Base-by-base conservation (phyloP, 176 grass and related monocot genomes). In the Musa schizocarpa region DNA sequence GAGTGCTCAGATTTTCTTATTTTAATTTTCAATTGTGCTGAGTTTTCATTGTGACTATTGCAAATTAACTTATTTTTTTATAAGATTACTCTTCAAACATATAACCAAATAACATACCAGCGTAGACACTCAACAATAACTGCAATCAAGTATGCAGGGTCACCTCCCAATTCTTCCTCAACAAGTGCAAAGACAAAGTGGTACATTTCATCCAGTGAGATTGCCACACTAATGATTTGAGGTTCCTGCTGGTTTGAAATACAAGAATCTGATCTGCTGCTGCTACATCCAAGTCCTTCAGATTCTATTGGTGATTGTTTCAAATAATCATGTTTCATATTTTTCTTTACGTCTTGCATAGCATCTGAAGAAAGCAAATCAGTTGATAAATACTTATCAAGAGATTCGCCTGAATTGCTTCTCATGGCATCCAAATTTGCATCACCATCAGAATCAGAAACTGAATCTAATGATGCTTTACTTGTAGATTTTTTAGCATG, bases 161-260 rank as follows among this genome's bases (percentile, higher is more conserved):
- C 95, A 78, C 84, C 82, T 56, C 83, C 90, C 90, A 98, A 91
- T 88, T 98, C 90, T 81, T 98, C 95, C 80, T 98, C 95, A 76
- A 98, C 86, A 75, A 82, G 74, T 51, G 69, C 70, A 87, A 98
- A 98, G 50, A 98, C 88, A 72, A 82, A 93, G 22, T 88, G 74
- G 53, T 89, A 91, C 84, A 98, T 91, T 81, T 98, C 95, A 65
- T 77, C 79, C 43, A 90, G 90, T 71, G 90, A 98, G 89, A 93
- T 91, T 80, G 88, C 79, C 52, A 85, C 80, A 65, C 50, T 87
- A 61, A 78, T 72, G 77, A 49, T 24, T 90, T 87, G 77, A 73
- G 81, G 55, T 81, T 87, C 87, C 59, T 78, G 82, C 57, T 84
- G 86, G 63, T 78, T 73, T 69, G 70, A 78, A 87, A 85, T 74